Conservation (phyloP, 345 rosid genomes). For the Hibiscus syriacus region DNA sequence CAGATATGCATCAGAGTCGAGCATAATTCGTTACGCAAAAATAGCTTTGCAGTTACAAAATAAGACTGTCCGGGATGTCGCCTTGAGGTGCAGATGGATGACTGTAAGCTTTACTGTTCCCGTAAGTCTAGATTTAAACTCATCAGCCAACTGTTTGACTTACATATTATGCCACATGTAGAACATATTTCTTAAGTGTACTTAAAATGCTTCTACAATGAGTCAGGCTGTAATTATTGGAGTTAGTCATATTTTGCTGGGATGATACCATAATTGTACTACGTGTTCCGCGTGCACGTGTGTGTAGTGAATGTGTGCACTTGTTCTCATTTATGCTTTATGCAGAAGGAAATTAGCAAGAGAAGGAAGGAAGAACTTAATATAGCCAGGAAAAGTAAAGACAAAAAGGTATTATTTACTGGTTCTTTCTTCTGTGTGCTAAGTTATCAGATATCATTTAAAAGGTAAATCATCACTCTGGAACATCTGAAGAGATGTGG, state of each 20-base stretch:
- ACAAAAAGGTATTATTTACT: constrained; percentile 42
- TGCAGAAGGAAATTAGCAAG: too few species aligned
- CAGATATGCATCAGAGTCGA: constrained; percentile 42
- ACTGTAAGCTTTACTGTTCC: constrained; percentile 6
- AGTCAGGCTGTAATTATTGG: too few species aligned
- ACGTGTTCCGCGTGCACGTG: too few species aligned
- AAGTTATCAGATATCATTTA: neutral
- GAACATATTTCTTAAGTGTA: too few species aligned
- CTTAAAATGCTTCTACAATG: too few species aligned
- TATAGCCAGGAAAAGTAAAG: constrained; percentile 43
- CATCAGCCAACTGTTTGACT: neutral
- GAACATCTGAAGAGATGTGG: neutral
- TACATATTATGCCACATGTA: too few species aligned
- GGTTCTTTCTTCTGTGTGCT: neutral
- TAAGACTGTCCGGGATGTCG: constrained; percentile 74
- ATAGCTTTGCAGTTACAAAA: constrained; percentile 41
- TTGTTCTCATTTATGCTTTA: too few species aligned
- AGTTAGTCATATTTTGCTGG: too few species aligned
- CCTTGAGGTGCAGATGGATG: constrained; percentile 70
- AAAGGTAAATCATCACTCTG: neutral
- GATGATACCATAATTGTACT: too few species aligned
- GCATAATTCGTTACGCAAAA: constrained; percentile 45
- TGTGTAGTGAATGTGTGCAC: too few species aligned
- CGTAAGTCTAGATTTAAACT: neutral
- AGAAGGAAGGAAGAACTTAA: constrained; percentile 54